phyloP scores from a whole-genome alignment of 805 yeast genomes.

The Candida orba region DNA sequence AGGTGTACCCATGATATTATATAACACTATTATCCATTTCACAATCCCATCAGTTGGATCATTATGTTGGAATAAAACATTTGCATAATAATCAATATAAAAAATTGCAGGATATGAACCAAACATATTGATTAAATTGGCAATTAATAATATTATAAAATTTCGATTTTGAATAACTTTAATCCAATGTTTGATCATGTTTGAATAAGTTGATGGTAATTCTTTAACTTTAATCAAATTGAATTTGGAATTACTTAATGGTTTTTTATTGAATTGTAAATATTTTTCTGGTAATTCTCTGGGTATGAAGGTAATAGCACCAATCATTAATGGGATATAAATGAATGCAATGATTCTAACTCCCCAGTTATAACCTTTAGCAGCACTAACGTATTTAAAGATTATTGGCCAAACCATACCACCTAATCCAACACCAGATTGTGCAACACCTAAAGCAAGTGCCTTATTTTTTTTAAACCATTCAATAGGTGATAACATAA shows the following conservation, averaged over 20 bases:
- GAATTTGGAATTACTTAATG: constrained; percentile 15
- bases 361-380: constrained; percentile 15
- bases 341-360: constrained; percentile 17
- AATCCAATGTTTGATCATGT: constrained; percentile 11
- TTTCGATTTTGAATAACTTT: constrained; percentile 6
- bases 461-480: constrained; percentile 63
- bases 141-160: constrained; percentile 8
- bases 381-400: constrained; percentile 16
- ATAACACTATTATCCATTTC: constrained; percentile 14
- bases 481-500: constrained; percentile 54
- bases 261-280: constrained; percentile 8
- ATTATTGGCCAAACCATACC: constrained; percentile 33
- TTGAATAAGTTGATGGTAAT: constrained; percentile 9
- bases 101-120: constrained; percentile 21
- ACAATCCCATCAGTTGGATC: constrained; percentile 11
- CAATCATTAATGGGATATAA: constrained; percentile 16
- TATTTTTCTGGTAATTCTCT: constrained; percentile 10
- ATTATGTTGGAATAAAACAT: constrained; percentile 3
- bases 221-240: constrained; percentile 6
- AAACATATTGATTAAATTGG: constrained; percentile 18
- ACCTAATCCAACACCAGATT: constrained; percentile 46
- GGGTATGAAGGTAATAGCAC: constrained; percentile 13
- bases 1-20: constrained; percentile 19
- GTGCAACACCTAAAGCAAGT: constrained; percentile 39
- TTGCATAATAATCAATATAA: constrained; percentile 20